Base-by-base conservation (phyloP, 805 yeast genomes). In the Yarrowia sp. region DNA sequence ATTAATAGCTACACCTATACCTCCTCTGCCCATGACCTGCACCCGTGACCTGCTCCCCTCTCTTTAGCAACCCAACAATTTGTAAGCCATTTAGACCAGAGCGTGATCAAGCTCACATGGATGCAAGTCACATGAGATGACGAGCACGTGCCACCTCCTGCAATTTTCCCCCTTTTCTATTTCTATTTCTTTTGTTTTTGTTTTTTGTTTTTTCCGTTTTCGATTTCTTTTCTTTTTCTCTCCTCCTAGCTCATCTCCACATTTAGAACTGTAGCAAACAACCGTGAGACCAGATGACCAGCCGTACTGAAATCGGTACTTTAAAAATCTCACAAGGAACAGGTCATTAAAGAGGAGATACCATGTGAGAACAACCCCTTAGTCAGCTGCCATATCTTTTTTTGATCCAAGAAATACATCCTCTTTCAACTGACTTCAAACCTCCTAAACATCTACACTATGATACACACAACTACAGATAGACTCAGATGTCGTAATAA, bases 271-370 rank as follows among this genome's bases (percentile, higher is more conserved):
- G 12, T 28, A 28, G 24, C 22, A 11, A 28, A 46, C 52, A 46
- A 16, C 35, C 24, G 9, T 46, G 52, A 46, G 52, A 46, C 52
- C 52, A 17, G 52, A 46, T 46, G 52, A 46, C 51, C 32, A 8
- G 38, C 33, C 48, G 21, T 8, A 17, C 19, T 43, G 22, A 35
- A n/a, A n/a, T n/a, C n/a, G n/a, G n/a, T n/a, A n/a, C n/a, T n/a
- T n/a, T n/a, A n/a, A n/a, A n/a, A n/a, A n/a, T n/a, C n/a, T n/a
- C n/a, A n/a, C n/a, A n/a, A n/a, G n/a, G n/a, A n/a, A n/a, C n/a
- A n/a, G n/a, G n/a, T n/a, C n/a, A n/a, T n/a, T n/a, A n/a, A n/a
- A n/a, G n/a, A n/a, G n/a, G n/a, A n/a, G n/a, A n/a, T n/a, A n/a
- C n/a, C n/a, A n/a, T n/a, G n/a, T n/a, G n/a, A n/a, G n/a, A n/a